Conservation (phyloP, 2,329 filamentous ascomycete species). For the Lachnum nothofagi region DNA sequence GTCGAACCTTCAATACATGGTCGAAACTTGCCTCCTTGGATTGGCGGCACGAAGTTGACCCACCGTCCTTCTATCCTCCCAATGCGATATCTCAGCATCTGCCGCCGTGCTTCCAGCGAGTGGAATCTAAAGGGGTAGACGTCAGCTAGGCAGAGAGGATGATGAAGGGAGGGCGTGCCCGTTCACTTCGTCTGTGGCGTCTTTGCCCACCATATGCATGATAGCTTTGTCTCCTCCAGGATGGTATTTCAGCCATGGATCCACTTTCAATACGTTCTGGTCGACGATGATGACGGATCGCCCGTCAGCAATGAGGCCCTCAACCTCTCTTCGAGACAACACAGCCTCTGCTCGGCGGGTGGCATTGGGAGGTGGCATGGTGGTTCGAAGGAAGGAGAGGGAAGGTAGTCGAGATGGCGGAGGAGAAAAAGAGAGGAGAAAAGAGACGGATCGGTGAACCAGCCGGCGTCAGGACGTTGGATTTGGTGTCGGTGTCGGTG, state of each 20-base stretch:
- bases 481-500: too few relatives aligned
- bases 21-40: slow-evolving; percentile 80
- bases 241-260: slow-evolving; percentile 83
- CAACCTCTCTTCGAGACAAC: slow-evolving; percentile 61
- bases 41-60: slow-evolving; percentile 84
- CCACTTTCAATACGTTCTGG: slow-evolving; percentile 75
- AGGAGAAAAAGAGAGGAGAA: background rate
- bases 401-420: too few relatives aligned
- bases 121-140: slow-evolving; percentile 59
- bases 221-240: slow-evolving; percentile 90
- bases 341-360: slow-evolving; percentile 31
- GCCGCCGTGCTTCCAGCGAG: slow-evolving; percentile 66
- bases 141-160: background rate
- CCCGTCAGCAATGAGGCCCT: slow-evolving; percentile 78
- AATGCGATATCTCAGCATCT: slow-evolving; percentile 77
- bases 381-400: too few relatives aligned
- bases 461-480: too few relatives aligned
- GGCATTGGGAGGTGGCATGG: slow-evolving; percentile 9
- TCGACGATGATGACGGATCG: slow-evolving; percentile 76
- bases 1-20: slow-evolving; percentile 38
- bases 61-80: slow-evolving; percentile 76
- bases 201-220: slow-evolving; percentile 84
- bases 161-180: slow-evolving; percentile 53
- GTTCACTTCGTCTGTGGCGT: slow-evolving; percentile 91
- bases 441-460: too few relatives aligned